Percentiles rank a stretch among this genome's conserved stretches.
These are phyloP conservation scores for Eucalyptus regnans DNA, from an alignment of 345 rosid species.

Conservation along the genomic window DNA sequence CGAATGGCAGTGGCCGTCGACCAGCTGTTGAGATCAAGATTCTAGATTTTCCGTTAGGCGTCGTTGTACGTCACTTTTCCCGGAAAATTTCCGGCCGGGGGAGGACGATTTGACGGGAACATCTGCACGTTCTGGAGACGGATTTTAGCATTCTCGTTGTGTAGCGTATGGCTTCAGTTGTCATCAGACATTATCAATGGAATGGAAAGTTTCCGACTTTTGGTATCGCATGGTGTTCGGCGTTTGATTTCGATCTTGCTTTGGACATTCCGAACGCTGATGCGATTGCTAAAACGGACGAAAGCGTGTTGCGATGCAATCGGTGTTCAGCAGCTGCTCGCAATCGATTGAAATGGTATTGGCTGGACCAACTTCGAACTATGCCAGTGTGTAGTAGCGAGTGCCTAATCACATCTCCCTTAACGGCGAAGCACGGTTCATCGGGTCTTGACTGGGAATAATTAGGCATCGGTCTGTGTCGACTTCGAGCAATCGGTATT, in stretches of 20 bases:
- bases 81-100: neutral
- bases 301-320: neutral
- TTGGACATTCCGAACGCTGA: accelerated
- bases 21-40: neutral
- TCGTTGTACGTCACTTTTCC: neutral
- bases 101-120: neutral
- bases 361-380: neutral
- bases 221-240: neutral
- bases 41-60: neutral
- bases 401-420: neutral
- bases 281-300: neutral
- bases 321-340: neutral
- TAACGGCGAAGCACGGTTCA: neutral
- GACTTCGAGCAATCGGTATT: neutral
- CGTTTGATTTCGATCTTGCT: neutral
- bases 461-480: neutral
- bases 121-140: neutral
- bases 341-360: neutral
- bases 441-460: neutral
- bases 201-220: neutral
- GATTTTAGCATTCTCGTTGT: neutral
- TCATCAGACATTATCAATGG: neutral
- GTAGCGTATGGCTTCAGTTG: neutral
- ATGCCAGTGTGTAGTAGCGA: accelerated
- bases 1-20: neutral